phyloP scores from a whole-genome alignment of 208 protist species.

The Leishmania amazonensis region DNA sequence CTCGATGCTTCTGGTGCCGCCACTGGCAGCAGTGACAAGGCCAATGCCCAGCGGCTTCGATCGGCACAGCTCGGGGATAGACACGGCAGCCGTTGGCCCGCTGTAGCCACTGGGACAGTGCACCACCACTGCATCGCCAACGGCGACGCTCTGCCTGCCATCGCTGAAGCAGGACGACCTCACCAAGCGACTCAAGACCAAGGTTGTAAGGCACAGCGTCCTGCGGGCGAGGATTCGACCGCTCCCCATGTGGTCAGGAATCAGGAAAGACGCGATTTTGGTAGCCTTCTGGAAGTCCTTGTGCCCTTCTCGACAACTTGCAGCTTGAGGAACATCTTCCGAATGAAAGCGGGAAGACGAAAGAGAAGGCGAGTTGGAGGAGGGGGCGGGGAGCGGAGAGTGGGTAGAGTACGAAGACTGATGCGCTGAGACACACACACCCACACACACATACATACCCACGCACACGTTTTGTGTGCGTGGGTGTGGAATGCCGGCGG shows the following conservation, averaged over 20 bases:
- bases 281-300: conserved; percentile 36
- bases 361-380: neutral
- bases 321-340: conserved; percentile 26
- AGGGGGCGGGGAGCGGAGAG: neutral
- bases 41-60: conserved; percentile 34
- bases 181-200: conserved; percentile 37
- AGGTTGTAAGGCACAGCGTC: conserved; percentile 30
- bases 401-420: neutral
- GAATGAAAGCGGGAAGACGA: neutral
- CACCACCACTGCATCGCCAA: conserved; percentile 30
- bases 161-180: conserved; percentile 27
- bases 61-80: conserved; percentile 36
- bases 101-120: conserved; percentile 39
- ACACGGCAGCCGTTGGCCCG: conserved; percentile 37
- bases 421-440: neutral
- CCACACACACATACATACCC: neutral
- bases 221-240: conserved; percentile 25
- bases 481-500: neutral
- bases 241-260: conserved; percentile 24
- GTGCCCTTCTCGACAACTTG: conserved; percentile 35
- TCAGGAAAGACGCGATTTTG: conserved; percentile 12
- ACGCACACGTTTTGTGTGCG: too few relatives aligned
- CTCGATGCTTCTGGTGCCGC: conserved; percentile 56
- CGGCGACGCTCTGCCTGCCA: conserved; percentile 23
- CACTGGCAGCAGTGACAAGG: conserved; percentile 63